These are phyloP conservation scores for Tolypocladium sp. DNA, from an alignment of 2,329 filamentous ascomycete species.

Conservation along the genomic window DNA sequence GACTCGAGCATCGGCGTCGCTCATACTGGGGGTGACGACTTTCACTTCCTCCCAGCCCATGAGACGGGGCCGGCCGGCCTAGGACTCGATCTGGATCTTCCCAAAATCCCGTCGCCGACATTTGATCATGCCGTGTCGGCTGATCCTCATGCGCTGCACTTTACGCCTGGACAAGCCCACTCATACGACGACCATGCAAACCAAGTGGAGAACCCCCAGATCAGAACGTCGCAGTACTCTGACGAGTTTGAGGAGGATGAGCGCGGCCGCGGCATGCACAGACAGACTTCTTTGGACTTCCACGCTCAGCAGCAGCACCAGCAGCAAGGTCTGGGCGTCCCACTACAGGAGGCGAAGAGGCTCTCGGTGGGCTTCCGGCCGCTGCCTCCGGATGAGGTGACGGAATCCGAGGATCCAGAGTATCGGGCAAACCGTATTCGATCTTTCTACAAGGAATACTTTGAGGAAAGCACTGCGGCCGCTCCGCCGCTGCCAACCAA, in stretches of 20 bases:
- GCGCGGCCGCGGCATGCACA: slow-evolving; percentile 26
- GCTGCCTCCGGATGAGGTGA: slow-evolving; percentile 74
- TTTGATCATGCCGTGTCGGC: slow-evolving; percentile 8
- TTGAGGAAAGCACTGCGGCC: slow-evolving; percentile 65
- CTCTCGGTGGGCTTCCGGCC: slow-evolving; percentile 71
- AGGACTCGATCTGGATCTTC: slow-evolving; percentile 26
- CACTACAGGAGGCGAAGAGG: slow-evolving; percentile 44
- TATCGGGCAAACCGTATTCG: slow-evolving; percentile 91
- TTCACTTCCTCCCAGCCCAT: slow-evolving; percentile 15
- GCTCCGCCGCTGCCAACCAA: slow-evolving; percentile 29
- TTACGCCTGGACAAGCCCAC: slow-evolving; percentile 2
- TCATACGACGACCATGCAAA: slow-evolving; percentile 7
- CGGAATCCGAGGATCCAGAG: slow-evolving; percentile 79
- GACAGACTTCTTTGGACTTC: slow-evolving; percentile 10
- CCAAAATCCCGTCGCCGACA: slow-evolving; percentile 17
- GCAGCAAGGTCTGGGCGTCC: slow-evolving; percentile 38
- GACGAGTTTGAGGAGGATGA: slow-evolving; percentile 19
- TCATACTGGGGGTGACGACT: slow-evolving; percentile 8
- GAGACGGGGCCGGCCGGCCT: slow-evolving; percentile 20
- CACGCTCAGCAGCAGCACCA: slow-evolving; percentile 15
- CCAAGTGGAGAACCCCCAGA: slow-evolving; percentile 13
- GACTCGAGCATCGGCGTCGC: slow-evolving; percentile 9
- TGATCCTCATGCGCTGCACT: background rate
- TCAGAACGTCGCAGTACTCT: slow-evolving; percentile 22
- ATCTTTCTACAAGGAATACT: slow-evolving; percentile 99